Evolutionary conservation across 441 rosid species (phyloP).

Genomic region (Bruguiera hainesii): DNA sequence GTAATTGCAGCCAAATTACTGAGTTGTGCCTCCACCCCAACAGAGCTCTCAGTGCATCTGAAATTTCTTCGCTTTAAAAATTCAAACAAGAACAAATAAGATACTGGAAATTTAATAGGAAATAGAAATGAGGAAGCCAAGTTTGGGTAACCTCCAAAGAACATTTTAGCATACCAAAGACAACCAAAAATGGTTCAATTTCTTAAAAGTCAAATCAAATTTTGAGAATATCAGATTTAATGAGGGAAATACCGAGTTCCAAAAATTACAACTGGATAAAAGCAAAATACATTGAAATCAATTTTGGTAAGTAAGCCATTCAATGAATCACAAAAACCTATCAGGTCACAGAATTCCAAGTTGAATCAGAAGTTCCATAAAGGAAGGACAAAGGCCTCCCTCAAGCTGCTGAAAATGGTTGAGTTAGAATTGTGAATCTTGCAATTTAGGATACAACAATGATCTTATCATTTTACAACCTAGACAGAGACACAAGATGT

Average conservation of each 20-base stretch:
- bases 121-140: conserved; percentile 5
- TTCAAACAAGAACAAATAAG: conserved; percentile 30
- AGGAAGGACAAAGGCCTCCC: neutral
- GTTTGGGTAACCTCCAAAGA: conserved; percentile 4
- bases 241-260: neutral
- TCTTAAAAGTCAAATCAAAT: neutral
- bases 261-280: neutral
- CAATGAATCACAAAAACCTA: neutral
- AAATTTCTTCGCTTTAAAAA: conserved; percentile 82
- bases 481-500: neutral
- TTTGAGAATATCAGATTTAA: neutral
- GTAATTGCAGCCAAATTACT: conserved; percentile 76
- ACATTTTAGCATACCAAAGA: neutral
- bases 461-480: neutral
- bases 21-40: conserved; percentile 93
- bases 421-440: neutral
- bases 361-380: neutral
- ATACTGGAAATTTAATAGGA: conserved; percentile 17
- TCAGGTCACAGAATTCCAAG: neutral
- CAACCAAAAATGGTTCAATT: neutral
- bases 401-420: neutral
- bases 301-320: neutral
- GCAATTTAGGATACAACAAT: neutral
- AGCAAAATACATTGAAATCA: neutral
- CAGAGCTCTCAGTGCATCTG: conserved; percentile 79